phyloP scores from a whole-genome alignment of 2,329 filamentous ascomycete genomes.

The Fusarium sp. region DNA sequence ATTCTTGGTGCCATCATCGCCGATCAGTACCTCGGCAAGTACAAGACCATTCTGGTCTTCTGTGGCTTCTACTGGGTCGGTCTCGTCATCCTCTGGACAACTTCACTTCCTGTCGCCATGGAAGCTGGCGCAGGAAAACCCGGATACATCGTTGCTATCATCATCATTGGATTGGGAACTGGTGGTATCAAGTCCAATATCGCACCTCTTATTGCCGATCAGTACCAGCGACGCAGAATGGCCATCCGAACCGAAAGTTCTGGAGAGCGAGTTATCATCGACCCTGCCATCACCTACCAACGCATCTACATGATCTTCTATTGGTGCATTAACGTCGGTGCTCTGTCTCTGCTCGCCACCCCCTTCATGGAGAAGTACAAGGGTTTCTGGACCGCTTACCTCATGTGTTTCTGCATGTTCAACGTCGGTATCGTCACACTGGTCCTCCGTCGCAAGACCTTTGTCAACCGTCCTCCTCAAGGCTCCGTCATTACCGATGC shows the following conservation, averaged over 20 bases:
- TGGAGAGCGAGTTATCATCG: slow-evolving; percentile 73
- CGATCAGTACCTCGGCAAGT: slow-evolving; percentile 70
- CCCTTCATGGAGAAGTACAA: slow-evolving; percentile 75
- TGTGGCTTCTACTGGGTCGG: slow-evolving; percentile 69
- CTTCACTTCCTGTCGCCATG: slow-evolving; percentile 57
- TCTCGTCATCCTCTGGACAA: slow-evolving; percentile 66
- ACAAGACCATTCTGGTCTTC: slow-evolving; percentile 71
- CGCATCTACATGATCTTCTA: slow-evolving; percentile 82
- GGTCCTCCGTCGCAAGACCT: slow-evolving; percentile 60
- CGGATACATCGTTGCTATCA: slow-evolving; percentile 66
- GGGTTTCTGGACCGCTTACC: slow-evolving; percentile 76
- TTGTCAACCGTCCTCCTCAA: slow-evolving; percentile 66
- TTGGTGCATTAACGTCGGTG: slow-evolving; percentile 79
- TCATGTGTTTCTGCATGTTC: slow-evolving; percentile 71
- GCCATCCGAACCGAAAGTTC: slow-evolving; percentile 61
- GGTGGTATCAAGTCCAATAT: slow-evolving; percentile 78
- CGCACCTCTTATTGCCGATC: slow-evolving; percentile 71
- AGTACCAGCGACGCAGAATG: slow-evolving; percentile 69
- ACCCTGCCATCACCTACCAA: slow-evolving; percentile 74
- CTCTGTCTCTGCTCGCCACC: slow-evolving; percentile 74
- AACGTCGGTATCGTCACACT: slow-evolving; percentile 68
- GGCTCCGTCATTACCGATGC: slow-evolving; percentile 75
- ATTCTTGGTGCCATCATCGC: slow-evolving; percentile 67
- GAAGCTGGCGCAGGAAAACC: slow-evolving; percentile 58
- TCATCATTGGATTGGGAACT: slow-evolving; percentile 75